Evolutionary conservation across 108 stramenopile species (phyloP).

Genomic region (Nitzschia putrida): DNA sequence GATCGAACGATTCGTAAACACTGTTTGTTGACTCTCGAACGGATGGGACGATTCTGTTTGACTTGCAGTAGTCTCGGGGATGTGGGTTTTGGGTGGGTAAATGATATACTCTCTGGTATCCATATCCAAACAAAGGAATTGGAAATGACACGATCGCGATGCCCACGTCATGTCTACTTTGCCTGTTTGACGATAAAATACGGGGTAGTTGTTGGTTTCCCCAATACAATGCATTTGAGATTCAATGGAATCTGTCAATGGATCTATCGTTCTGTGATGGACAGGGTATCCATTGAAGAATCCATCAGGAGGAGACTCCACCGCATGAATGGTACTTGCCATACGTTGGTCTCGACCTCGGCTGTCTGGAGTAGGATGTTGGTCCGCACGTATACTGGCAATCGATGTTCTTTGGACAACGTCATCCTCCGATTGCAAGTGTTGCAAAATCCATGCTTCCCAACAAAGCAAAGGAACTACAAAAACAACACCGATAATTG

Average conservation of each 20-base stretch:
- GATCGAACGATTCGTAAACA: slow-evolving; percentile 8
- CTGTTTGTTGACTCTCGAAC: slow-evolving; percentile 13
- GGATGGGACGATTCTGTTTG: not conserved
- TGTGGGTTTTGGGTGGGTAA: not conserved
- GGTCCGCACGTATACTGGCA: no score
- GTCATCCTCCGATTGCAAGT: no score
- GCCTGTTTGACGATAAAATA: not conserved
- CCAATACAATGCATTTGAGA: slow-evolving; percentile 46
- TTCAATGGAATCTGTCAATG: not conserved
- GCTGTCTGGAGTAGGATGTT: no score
- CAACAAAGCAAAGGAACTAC: no score
- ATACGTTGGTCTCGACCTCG: no score
- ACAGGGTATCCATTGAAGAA: slow-evolving; percentile 46
- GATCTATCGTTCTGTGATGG: not conserved
- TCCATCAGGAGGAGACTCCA: slow-evolving; percentile 20
- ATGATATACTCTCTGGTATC: slow-evolving; percentile 12
- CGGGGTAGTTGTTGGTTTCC: slow-evolving; percentile 20
- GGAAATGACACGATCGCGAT: slow-evolving; percentile 41
- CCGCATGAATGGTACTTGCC: no score
- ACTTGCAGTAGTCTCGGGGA: not conserved
- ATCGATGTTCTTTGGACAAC: no score
- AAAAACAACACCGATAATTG: no score
- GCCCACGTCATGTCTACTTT: slow-evolving; percentile 29
- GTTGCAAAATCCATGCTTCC: no score
- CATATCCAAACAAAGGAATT: slow-evolving; percentile 37